Base-by-base conservation (phyloP, 768 basidiomycete species). In the Lactarius sp. region DNA sequence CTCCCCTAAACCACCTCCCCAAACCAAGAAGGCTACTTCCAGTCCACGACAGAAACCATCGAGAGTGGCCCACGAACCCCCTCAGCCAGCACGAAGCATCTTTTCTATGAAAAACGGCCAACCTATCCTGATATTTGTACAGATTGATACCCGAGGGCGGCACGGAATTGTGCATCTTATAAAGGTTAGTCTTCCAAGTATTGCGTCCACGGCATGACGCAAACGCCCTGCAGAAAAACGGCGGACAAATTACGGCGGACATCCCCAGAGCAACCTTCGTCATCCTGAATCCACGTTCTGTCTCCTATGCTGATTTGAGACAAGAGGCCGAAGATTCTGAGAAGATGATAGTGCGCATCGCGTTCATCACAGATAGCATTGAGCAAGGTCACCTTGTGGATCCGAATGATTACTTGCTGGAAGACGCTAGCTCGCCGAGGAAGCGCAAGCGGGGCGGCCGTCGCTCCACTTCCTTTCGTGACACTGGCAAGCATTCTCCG, bases 61-160 rank as follows among this genome's bases (percentile, higher is more conserved):
- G n/a, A 59, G 22, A n/a, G n/a, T 13, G 8, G 13, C 20, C 22
- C 42, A 18, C 14, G 6, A 39, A 22, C 52, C 34, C 56, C 52
- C 12, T 13, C 44, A 7, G 54, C 51, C 27, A 71, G 71, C 31
- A 73, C 75, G 50, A 59, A 27, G 41, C 22, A 69, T 87, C 27
- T 87, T 88, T 61, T 72, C 70, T 27, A 73, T 73, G 0, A 70
- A 72, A 27, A 69, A 74, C 39, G 86, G 83, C 3, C 69, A 73
- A 56, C 74, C 80, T 0, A 42, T 65, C 34, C 13, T 56, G 10
- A 68, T 85, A 52, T 88, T 83, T 67, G 84, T 90, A 41, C 86
- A 88, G 70, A 76, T 89, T n/a, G 86, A 86, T 67, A 75, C 86
- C 1, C 78, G 79, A 50, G 81, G 82, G 55, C 78, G 88, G 27